Evolutionary conservation across 208 protist genomes (phyloP).

Genomic region (Angomonas ambiguus): DNA sequence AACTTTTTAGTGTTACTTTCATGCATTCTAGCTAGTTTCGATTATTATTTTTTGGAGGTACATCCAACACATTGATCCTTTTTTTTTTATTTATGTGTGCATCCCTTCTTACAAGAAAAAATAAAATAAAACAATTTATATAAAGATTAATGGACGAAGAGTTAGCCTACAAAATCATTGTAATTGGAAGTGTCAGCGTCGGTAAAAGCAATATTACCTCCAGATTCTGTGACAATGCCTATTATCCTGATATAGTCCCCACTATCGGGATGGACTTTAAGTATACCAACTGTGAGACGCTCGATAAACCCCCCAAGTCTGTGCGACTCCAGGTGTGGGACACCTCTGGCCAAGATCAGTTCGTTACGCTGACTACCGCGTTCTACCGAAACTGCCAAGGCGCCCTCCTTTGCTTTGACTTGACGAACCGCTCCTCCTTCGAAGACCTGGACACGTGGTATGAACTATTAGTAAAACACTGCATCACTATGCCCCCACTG

Average conservation of each 20-base stretch:
- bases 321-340: slow-evolving; percentile 90
- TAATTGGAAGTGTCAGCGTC: slow-evolving; percentile 89
- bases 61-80: not conserved
- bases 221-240: slow-evolving; percentile 82
- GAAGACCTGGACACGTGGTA: slow-evolving; percentile 86
- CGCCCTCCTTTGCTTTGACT: slow-evolving; percentile 95
- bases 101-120: not conserved
- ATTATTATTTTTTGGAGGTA: not conserved
- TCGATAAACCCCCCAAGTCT: slow-evolving; percentile 39
- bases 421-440: slow-evolving; percentile 91
- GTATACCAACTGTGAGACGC: slow-evolving; percentile 67
- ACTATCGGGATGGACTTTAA: slow-evolving; percentile 90
- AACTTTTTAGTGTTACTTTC: slow-evolving; percentile 13
- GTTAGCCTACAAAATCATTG: slow-evolving; percentile 88
- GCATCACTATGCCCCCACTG: slow-evolving; percentile 54
- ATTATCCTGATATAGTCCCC: slow-evolving; percentile 75
- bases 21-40: not conserved
- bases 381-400: slow-evolving; percentile 92
- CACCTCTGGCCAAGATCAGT: slow-evolving; percentile 87
- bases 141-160: slow-evolving; percentile 58
- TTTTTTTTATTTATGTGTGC: not conserved
- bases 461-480: slow-evolving; percentile 60
- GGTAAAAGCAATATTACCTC: slow-evolving; percentile 89
- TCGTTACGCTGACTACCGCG: slow-evolving; percentile 86
- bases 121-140: not conserved